Conservation (phyloP, 106 monocot species). For the Phalaenopsis aphrodite region DNA sequence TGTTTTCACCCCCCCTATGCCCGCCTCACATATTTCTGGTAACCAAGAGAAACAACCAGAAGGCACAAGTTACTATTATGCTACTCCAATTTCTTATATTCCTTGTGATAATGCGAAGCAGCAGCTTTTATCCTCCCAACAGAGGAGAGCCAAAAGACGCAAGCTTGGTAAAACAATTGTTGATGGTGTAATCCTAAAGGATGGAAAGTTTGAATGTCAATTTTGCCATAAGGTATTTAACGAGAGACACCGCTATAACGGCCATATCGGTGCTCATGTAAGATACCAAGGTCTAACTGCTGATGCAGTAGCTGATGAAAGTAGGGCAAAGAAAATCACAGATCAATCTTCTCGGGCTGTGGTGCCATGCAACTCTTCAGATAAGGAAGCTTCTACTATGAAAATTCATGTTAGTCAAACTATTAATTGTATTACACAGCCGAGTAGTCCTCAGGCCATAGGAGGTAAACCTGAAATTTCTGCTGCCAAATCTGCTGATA, state of each 20-base stretch:
- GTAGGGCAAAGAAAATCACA: constrained; percentile 4
- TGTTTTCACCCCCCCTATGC: constrained; percentile 9
- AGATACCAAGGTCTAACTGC: constrained; percentile 38
- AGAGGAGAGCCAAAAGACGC: constrained; percentile 40
- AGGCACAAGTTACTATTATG: constrained; percentile 17
- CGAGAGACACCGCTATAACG: constrained; percentile 42
- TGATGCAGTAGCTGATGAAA: constrained; percentile 12
- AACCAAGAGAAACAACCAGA: constrained; percentile 24
- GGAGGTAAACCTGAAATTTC: constrained; percentile 7
- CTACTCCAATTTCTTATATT: constrained; percentile 8
- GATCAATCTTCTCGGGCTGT: constrained; percentile 11
- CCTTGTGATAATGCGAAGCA: constrained; percentile 8
- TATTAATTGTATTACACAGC: constrained; percentile 7
- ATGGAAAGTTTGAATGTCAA: constrained; percentile 64
- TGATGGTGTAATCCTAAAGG: constrained; percentile 45
- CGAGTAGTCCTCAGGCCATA: not conserved
- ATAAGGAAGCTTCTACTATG: constrained; percentile 9
- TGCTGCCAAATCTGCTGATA: constrained; percentile 19
- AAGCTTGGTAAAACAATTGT: constrained; percentile 27
- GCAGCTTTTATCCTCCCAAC: constrained; percentile 16
- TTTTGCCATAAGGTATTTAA: constrained; percentile 51
- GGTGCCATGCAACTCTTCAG: constrained; percentile 10
- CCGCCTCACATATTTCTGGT: constrained; percentile 16
- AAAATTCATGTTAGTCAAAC: constrained; percentile 15
- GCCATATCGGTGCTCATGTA: constrained; percentile 56